A percentile compares a stretch with the other conserved stretches of the same genome.
Evolutionary conservation across 1,139 yeast genomes (phyloP).

Genomic region (Zhuliangozyma blackwelliae): DNA sequence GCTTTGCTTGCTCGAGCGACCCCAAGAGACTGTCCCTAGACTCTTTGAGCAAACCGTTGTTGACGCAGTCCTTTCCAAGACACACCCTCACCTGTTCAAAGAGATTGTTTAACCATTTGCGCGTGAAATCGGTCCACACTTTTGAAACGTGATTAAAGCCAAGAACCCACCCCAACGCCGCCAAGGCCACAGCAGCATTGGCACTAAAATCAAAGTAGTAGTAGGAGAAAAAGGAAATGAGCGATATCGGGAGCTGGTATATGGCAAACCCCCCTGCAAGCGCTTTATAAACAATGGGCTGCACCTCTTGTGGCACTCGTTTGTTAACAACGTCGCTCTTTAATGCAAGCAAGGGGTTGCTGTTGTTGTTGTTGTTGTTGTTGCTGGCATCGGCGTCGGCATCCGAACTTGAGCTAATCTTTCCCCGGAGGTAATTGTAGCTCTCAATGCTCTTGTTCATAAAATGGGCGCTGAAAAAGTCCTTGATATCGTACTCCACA

Average conservation of each 20-base stretch:
- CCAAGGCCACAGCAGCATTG: conserved; percentile 33
- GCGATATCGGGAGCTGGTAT: conserved; percentile 39
- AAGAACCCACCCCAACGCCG: conserved; percentile 37
- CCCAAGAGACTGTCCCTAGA: conserved; percentile 18
- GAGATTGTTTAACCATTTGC: conserved; percentile 25
- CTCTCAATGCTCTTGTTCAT: conserved; percentile 39
- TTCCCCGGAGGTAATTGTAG: conserved; percentile 37
- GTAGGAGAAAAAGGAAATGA: conserved; percentile 29
- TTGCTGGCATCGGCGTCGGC: not conserved
- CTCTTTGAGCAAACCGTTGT: conserved; percentile 35
- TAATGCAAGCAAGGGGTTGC: conserved; percentile 31
- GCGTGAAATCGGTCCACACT: conserved; percentile 30
- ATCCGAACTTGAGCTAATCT: conserved; percentile 21
- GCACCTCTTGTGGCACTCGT: conserved; percentile 30
- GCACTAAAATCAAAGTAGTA: conserved; percentile 32
- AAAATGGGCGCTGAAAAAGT: conserved; percentile 30
- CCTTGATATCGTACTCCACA: conserved; percentile 43
- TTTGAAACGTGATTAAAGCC: conserved; percentile 44
- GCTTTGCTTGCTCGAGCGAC: conserved; percentile 8
- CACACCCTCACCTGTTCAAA: conserved; percentile 35
- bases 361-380: no score
- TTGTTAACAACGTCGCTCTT: conserved; percentile 27
- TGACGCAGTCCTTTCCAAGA: conserved; percentile 35
- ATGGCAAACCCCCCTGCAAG: conserved; percentile 29
- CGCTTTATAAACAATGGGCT: conserved; percentile 33